These are phyloP conservation scores for Chalaropsis ovoidea DNA, from an alignment of 2,329 filamentous ascomycete genomes.

Conservation along the genomic window DNA sequence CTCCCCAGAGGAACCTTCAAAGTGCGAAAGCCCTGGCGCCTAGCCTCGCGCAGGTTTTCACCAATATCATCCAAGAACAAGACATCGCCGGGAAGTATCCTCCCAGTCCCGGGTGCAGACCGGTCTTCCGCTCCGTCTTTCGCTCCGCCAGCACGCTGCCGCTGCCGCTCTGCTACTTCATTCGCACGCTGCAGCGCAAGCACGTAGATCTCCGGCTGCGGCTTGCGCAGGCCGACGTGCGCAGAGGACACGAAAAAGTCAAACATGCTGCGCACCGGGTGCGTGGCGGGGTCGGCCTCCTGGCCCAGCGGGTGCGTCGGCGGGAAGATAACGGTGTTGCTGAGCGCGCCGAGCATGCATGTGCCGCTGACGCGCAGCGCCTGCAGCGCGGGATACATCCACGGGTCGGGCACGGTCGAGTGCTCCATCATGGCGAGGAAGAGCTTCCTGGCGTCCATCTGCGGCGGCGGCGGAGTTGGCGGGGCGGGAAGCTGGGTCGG, in stretches of 20 bases:
- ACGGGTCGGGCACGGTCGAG: constrained; percentile 63
- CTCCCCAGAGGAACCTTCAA: constrained; percentile 75
- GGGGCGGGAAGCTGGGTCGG: neutral
- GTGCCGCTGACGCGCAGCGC: constrained; percentile 53
- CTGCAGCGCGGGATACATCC: constrained; percentile 75
- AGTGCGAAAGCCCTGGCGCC: constrained; percentile 63
- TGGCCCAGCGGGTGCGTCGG: constrained; percentile 57
- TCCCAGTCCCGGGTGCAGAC: constrained; percentile 28
- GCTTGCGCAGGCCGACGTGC: constrained; percentile 79
- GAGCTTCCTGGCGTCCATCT: constrained; percentile 64
- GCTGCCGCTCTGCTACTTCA: constrained; percentile 41
- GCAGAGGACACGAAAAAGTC: constrained; percentile 83
- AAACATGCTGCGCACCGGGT: constrained; percentile 57
- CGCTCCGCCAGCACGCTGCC: constrained; percentile 29
- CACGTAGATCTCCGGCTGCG: constrained; percentile 70
- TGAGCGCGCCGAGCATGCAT: constrained; percentile 71
- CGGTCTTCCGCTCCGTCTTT: constrained; percentile 29
- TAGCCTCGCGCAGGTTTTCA: constrained; percentile 76
- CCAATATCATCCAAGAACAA: constrained; percentile 92
- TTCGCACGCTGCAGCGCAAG: constrained; percentile 59
- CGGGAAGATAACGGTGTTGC: constrained; percentile 84
- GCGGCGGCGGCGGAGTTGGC: constrained; percentile 52
- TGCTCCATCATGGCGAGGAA: constrained; percentile 87
- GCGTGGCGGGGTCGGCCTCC: constrained; percentile 37
- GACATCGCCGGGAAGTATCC: constrained; percentile 54